Evolutionary conservation across 1,284 basidiomycete species (phyloP), one percentile per base, ranked within the genome.

Genomic region (Athelia psychrophila): DNA sequence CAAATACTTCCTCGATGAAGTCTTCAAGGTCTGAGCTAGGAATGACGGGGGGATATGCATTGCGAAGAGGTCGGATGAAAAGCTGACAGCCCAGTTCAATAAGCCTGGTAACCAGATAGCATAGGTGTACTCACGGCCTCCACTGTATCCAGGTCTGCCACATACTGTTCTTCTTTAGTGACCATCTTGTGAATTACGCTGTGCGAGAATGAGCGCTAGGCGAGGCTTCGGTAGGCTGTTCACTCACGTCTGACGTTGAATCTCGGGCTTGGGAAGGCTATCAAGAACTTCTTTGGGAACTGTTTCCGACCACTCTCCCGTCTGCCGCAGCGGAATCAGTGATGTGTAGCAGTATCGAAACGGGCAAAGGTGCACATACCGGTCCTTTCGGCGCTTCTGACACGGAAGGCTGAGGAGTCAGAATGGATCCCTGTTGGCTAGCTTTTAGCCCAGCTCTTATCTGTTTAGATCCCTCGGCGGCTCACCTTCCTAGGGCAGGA

Each of bases 131-230:
- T 30, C 56, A 90, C 86, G 4, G 78, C 75, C 61, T 97, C 92
- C 42, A 98, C 81, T 3, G 87, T 81, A 53, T 93, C 86, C 4
- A 99, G 78, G 64, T 99, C 96, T 44, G 88, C 84, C 36, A 95
- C 77, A 65, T 97, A 98, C 62, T 93, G 87, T 60, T 91, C 87
- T 69, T 99, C 96, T 56, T 93, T 90, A 62, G 82, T 83, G 56
- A 99, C 90, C 36, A 95, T 85, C 68, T 95, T 95, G 62, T 91
- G 86, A 51, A 99, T 96, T 61, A 96, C 88, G n/a, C 86, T 88
- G 52, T n/a, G 47, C 18, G 40, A 30, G 9, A n/a, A 24, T 24
- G 24, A 46, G n/a, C 8, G 6, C 8, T 23, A 20, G 8, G 44
- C 12, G 44, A 8, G n/a, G 24, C 19, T 23, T 19, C n/a, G 22